Base-by-base conservation (phyloP, 768 basidiomycete species). In the Stropharia rugosoannulata region DNA sequence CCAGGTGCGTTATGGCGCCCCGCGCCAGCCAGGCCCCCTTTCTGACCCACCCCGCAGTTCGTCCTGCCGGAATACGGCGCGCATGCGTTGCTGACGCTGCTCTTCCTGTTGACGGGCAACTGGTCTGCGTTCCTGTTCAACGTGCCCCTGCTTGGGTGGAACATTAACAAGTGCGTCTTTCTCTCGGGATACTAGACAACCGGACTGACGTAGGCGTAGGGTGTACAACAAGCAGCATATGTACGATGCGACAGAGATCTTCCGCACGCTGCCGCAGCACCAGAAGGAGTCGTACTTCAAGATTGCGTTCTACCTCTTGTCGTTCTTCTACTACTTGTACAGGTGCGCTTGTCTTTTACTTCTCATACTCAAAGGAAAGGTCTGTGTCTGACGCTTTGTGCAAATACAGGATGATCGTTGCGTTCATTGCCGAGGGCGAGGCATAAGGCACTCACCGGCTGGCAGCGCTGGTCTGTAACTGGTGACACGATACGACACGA, bases 231-330 rank as follows among this genome's bases (percentile, higher is more conserved):
- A 93, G 68, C 88, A 89, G 67, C 95, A 98, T 77, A 95, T 97
- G 93, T 97, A 96, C 67, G 96, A 98, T 68, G 96, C 96, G 50
- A 98, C 96, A 36, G 96, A 98, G 75, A 98, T 98, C 61, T 98
- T 98, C 83, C 85, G 96, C 61, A 93, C 95, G 45, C 75, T 98
- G 40, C 84, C 90, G 3, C 85, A 82, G 51, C 96, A 98, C 74
- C 98, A 98, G 80, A 98, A 93, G 68, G 96, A 95, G 76, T 85
- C 86, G 63, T 95, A 95, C 70, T 82, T 95, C 75, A 96, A 96
- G 75, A 88, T 95, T 49, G 94, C 88, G 22, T 93, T 93, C 72
- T 95, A 93, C 70, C 82, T 93, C 62, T 76, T 93, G 51, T 92
- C 91, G 49, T 93, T 91, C 79, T 92, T 93, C 81, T 92, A 90